Percentiles rank a stretch among this genome's conserved stretches.
Evolutionary conservation across 2,329 filamentous ascomycete genomes (phyloP).

Genomic region (Fusarium setosum): DNA sequence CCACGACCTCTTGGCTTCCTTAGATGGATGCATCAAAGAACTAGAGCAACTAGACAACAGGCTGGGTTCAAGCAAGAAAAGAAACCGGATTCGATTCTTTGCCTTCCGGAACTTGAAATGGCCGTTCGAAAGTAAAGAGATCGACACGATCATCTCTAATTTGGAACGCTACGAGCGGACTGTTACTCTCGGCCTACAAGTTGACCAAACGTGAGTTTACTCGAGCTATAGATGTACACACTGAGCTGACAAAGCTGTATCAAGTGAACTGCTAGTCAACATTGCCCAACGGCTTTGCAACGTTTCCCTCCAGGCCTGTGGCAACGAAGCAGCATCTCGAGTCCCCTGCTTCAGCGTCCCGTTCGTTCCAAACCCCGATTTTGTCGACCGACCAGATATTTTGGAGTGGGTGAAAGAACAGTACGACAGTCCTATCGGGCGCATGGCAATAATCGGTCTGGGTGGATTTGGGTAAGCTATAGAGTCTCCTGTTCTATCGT

Average conservation of each 20-base stretch:
- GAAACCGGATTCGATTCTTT: slow-evolving; percentile 5
- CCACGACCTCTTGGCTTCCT: no score
- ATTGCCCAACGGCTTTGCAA: slow-evolving; percentile 1
- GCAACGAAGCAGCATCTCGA: not conserved
- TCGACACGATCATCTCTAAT: slow-evolving; percentile 6
- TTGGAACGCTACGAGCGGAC: slow-evolving; percentile 4
- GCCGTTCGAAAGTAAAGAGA: slow-evolving; percentile 20
- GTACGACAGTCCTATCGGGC: slow-evolving; percentile 25
- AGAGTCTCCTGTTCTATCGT: no score
- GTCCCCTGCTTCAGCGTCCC: slow-evolving; percentile 31
- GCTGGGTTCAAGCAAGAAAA: slow-evolving; percentile 2
- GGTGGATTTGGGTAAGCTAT: slow-evolving; percentile 49
- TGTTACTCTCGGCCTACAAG: not conserved
- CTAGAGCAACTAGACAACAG: slow-evolving; percentile 3
- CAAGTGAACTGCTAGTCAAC: no score
- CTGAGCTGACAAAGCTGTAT: not conserved
- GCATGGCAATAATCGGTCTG: slow-evolving; percentile 48
- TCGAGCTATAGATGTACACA: not conserved
- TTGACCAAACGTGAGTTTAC: slow-evolving; percentile 7
- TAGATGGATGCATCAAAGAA: not conserved
- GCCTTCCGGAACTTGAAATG: slow-evolving; percentile 16
- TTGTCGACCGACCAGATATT: slow-evolving; percentile 44
- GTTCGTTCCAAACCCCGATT: slow-evolving; percentile 46
- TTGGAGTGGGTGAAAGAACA: slow-evolving; percentile 35
- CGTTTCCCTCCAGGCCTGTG: not conserved